Evolutionary conservation across 2,329 filamentous ascomycete species (phyloP).

Genomic region (Cordyceps cateniannulata): DNA sequence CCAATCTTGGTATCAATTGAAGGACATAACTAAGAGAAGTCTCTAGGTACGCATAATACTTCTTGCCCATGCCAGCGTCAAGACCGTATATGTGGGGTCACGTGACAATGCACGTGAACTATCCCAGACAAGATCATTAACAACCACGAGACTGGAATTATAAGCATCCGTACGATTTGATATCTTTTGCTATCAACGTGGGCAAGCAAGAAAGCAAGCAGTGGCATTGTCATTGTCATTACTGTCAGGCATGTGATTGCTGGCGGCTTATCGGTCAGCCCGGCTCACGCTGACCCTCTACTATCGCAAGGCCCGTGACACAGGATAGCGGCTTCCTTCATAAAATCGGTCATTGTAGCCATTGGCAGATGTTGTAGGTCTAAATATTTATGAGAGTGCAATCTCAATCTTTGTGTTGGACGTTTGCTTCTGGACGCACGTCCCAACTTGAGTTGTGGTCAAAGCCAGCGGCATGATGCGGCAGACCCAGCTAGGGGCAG

Average conservation of each 20-base stretch:
- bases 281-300: no score
- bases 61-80: not conserved
- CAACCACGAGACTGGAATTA: not conserved
- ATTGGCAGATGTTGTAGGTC: not conserved
- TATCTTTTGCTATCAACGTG: not conserved
- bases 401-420: no score
- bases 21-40: no score
- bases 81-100: not conserved
- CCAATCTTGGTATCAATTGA: no score
- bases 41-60: no score
- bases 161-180: not conserved
- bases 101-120: not conserved
- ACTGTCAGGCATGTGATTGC: not conserved
- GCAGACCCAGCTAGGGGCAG: not conserved
- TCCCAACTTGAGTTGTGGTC: not conserved
- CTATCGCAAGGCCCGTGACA: no score
- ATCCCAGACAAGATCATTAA: no score
- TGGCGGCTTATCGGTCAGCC: not conserved
- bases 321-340: not conserved
- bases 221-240: not conserved
- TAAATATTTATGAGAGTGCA: no score
- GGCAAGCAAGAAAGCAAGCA: not conserved
- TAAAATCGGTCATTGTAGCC: no score
- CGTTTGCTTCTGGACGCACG: not conserved
- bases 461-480: not conserved